Percentiles rank a stretch among this genome's conserved stretches.
phyloP scores from a whole-genome alignment of 306 rosid species.

The Spatholobus suberectus region DNA sequence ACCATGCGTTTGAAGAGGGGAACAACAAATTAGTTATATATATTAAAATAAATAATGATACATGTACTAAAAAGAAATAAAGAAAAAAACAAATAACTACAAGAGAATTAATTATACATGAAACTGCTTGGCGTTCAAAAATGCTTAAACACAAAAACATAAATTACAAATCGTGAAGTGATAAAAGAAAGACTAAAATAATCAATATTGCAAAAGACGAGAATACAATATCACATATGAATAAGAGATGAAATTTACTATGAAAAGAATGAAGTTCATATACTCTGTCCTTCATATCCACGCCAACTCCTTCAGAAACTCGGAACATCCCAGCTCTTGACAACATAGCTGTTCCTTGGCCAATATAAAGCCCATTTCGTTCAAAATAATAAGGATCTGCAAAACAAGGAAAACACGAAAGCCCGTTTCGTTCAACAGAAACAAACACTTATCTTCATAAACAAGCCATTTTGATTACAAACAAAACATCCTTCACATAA shows the following conservation, averaged over 20 bases:
- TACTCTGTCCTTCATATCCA: slow-evolving; percentile 83
- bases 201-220: slow-evolving; percentile 3
- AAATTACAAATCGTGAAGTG: neutral
- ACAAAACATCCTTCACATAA: neutral
- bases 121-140: neutral
- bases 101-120: neutral
- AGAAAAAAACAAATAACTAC: neutral
- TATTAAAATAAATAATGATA: neutral
- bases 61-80: neutral
- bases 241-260: slow-evolving; percentile 61
- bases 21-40: neutral
- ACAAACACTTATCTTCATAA: slow-evolving; percentile 7
- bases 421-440: slow-evolving; percentile 27
- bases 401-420: slow-evolving; percentile 36
- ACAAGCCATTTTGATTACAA: slow-evolving; percentile 1
- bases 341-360: slow-evolving; percentile 84
- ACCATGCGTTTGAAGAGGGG: neutral
- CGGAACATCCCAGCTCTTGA: slow-evolving; percentile 93
- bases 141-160: slow-evolving; percentile 22
- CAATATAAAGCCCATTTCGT: slow-evolving; percentile 81
- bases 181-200: neutral
- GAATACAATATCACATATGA: neutral
- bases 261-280: slow-evolving; percentile 81
- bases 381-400: slow-evolving; percentile 79
- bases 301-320: slow-evolving; percentile 75